Evolutionary conservation across 73 alveolate genomes (phyloP), one percentile per base, ranked within the genome.

Genomic region (Tetrahymena malaccensis): DNA sequence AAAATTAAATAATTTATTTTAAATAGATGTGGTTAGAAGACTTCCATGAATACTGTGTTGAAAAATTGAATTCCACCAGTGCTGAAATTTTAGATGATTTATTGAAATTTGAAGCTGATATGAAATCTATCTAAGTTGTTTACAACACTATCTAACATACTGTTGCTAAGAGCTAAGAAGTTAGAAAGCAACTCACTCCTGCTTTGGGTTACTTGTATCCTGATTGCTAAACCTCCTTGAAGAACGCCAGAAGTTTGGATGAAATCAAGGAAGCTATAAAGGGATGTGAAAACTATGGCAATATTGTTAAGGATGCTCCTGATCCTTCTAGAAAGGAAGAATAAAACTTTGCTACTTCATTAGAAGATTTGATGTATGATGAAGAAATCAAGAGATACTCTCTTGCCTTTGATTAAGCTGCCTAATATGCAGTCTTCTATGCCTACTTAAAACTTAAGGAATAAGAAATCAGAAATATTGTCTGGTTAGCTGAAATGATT

Each of bases 11-110:
- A 7, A 56, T 7, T 6, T 4, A 7, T 40, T 7, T 40, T 40
- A 40, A 40, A 97, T 98, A 98, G 96, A 98, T 98, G 98, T 99
- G 99, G 99, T 94, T 99, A 56, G 99, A 98, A 94, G 99, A 99
- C 96, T 98, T 99, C 96, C 97, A 98, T 98, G 96, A 96, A 85
- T 98, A 97, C 97, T 98, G 99, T 96, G 96, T 94, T 89, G 37
- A 33, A 38, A 17, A 44, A 11, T 50, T 95, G 89, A 94, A 56
- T 43, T 40, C 35, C 85, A 43, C 97, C 94, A 85, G 99, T 85
- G 85, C 96, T 40, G 99, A 97, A 96, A 98, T 98, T 33, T 96
- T 99, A 98, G 98, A 96, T 85, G 99, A 98, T 70, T 97, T 99
- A 94, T 97, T 98, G 94, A 98, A 98, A 96, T 99, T 98, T 96